Evolutionary conservation across 1,284 basidiomycete species (phyloP).

Genomic region (Pseudozyma thailandica): DNA sequence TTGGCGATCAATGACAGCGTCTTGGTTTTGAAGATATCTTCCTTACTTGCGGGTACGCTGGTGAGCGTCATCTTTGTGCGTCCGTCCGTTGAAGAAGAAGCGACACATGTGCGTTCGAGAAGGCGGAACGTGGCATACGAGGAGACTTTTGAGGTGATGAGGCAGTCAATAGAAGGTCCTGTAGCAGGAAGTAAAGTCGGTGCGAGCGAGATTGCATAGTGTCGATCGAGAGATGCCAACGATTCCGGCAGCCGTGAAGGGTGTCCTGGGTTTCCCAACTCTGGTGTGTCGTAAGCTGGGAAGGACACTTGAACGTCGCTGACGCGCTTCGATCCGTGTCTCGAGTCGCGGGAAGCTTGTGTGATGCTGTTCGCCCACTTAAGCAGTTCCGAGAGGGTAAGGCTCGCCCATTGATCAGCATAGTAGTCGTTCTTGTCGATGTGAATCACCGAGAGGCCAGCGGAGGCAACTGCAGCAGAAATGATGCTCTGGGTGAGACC

Average conservation of each 20-base stretch:
- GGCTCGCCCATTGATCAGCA: conserved; percentile 81
- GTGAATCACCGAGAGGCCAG: conserved; percentile 86
- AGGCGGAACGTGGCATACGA: conserved; percentile 90
- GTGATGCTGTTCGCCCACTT: conserved; percentile 72
- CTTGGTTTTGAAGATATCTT: conserved; percentile 90
- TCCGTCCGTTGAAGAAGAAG: conserved; percentile 2
- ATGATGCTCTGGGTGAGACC: conserved; percentile 76
- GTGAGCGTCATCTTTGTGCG: conserved; percentile 12
- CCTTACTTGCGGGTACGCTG: conserved; percentile 86
- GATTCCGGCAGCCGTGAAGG: conserved; percentile 22
- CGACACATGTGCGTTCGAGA: conserved; percentile 72
- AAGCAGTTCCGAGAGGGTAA: conserved; percentile 82
- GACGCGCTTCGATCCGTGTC: not conserved
- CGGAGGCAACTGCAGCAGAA: conserved; percentile 77
- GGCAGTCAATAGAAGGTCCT: conserved; percentile 81
- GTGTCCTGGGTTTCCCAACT: not conserved
- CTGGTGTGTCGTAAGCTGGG: conserved; percentile 9
- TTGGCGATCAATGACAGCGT: conserved; percentile 84
- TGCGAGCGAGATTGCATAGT: conserved; percentile 85
- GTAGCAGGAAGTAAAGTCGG: conserved; percentile 84
- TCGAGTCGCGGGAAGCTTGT: not conserved
- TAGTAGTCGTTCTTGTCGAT: conserved; percentile 87
- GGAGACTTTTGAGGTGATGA: conserved; percentile 85
- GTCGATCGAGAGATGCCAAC: conserved; percentile 63
- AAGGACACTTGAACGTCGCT: conserved; percentile 22